phyloP scores from a whole-genome alignment of 2,329 filamentous ascomycete genomes.

The Blumeria hordei region DNA sequence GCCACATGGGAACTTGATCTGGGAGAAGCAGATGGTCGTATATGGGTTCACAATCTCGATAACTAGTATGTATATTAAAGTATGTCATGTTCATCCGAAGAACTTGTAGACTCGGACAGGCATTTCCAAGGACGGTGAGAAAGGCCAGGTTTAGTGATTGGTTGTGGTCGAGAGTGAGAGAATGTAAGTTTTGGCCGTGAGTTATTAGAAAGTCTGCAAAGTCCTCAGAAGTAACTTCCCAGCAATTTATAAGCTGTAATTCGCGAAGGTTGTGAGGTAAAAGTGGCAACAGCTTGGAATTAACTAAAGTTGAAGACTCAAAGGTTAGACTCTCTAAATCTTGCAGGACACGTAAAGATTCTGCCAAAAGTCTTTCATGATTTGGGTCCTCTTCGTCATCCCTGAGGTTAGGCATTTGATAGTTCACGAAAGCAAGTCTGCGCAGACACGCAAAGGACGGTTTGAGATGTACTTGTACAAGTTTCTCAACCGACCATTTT shows the following conservation, averaged over 20 bases:
- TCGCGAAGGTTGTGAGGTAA: slow-evolving; percentile 41
- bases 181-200: slow-evolving; percentile 41
- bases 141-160: slow-evolving; percentile 56
- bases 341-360: slow-evolving; percentile 29
- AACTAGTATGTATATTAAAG: slow-evolving; percentile 41
- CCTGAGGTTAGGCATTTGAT: slow-evolving; percentile 26
- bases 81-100: slow-evolving; percentile 61
- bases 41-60: slow-evolving; percentile 48
- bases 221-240: slow-evolving; percentile 42
- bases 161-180: slow-evolving; percentile 54
- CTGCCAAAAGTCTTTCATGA: slow-evolving; percentile 18
- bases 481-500: slow-evolving; percentile 22
- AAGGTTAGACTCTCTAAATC: slow-evolving; percentile 44
- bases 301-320: slow-evolving; percentile 49
- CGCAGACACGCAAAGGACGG: slow-evolving; percentile 30
- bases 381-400: slow-evolving; percentile 16
- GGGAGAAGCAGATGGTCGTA: slow-evolving; percentile 44
- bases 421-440: slow-evolving; percentile 36
- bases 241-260: slow-evolving; percentile 58
- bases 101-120: slow-evolving; percentile 46
- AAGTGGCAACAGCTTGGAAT: slow-evolving; percentile 38
- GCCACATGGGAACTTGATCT: slow-evolving; percentile 55
- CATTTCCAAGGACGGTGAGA: slow-evolving; percentile 34
- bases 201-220: slow-evolving; percentile 39
- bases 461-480: slow-evolving; percentile 27